Percentiles rank a stretch among this genome's conserved stretches.
These are phyloP conservation scores for Rhodotorula kratochvilovae DNA, from an alignment of 768 basidiomycete genomes.

Conservation along the genomic window DNA sequence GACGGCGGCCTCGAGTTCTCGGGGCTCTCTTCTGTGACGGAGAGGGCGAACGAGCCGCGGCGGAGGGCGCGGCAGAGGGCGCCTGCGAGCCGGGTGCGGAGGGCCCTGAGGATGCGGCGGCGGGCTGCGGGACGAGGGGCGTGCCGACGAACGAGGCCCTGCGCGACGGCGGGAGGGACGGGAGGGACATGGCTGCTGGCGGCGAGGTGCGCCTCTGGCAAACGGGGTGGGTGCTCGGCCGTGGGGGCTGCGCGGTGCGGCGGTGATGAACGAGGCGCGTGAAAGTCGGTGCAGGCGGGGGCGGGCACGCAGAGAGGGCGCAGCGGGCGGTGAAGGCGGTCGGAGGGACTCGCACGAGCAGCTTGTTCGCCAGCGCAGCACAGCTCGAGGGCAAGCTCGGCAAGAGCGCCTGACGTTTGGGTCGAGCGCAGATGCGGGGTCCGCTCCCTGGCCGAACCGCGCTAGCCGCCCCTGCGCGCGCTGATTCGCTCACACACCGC, in stretches of 20 bases:
- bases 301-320: no score
- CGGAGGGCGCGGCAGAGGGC: not conserved
- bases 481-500: no score
- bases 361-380: no score
- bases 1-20: not conserved
- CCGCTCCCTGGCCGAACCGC: no score
- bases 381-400: no score
- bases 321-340: not conserved
- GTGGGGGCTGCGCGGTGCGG: no score
- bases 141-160: not conserved
- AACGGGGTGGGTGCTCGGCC: no score
- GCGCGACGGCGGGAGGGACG: not conserved
- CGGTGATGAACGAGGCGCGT: not conserved
- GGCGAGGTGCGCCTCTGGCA: not conserved
- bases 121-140: not conserved
- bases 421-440: no score
- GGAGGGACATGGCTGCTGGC: not conserved
- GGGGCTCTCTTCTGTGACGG: not conserved
- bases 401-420: no score
- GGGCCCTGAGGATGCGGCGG: no score
- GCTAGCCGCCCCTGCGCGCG: no score
- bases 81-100: not conserved
- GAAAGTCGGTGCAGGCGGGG: not conserved
- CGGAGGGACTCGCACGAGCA: no score
- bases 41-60: not conserved